Evolutionary conservation across 108 stramenopile genomes (phyloP).

Genomic region (Conticribra guillardii): DNA sequence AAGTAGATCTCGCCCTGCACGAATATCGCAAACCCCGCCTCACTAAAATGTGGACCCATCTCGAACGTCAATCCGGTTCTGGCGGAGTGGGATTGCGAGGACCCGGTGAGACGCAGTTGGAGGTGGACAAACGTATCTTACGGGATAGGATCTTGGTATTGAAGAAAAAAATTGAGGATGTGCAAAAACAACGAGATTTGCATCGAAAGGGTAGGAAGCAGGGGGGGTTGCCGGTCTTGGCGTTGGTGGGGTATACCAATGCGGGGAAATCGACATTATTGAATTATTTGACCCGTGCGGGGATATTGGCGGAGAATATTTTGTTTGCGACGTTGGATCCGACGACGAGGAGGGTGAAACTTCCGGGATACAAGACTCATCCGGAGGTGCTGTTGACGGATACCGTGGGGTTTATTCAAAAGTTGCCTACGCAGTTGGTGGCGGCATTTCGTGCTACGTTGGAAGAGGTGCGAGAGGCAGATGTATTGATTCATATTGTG

Average conservation of each 20-base stretch:
- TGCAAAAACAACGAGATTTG: constrained; percentile 88
- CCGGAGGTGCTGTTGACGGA: constrained; percentile 95
- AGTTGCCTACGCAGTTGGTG: constrained; percentile 94
- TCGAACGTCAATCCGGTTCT: constrained; percentile 92
- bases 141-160: constrained; percentile 91
- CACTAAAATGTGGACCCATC: constrained; percentile 96
- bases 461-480: constrained; percentile 93
- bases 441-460: constrained; percentile 97
- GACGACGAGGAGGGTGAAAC: constrained; percentile 93
- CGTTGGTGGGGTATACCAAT: constrained; percentile 97
- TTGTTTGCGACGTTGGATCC: constrained; percentile 98
- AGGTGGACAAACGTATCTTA: constrained; percentile 93
- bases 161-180: constrained; percentile 89
- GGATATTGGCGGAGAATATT: constrained; percentile 95
- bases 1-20: constrained; percentile 93
- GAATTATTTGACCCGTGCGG: constrained; percentile 90
- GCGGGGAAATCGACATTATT: constrained; percentile 94
- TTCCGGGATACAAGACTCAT: constrained; percentile 92
- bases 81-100: constrained; percentile 94
- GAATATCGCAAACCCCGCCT: constrained; percentile 94
- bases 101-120: constrained; percentile 94
- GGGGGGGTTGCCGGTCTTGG: constrained; percentile 84
- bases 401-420: constrained; percentile 98
- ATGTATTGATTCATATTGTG: constrained; percentile 92
- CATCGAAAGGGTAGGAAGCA: constrained; percentile 75